phyloP scores from a whole-genome alignment of 164 flowering plant genomes.

The Stephania yunnanensis region DNA sequence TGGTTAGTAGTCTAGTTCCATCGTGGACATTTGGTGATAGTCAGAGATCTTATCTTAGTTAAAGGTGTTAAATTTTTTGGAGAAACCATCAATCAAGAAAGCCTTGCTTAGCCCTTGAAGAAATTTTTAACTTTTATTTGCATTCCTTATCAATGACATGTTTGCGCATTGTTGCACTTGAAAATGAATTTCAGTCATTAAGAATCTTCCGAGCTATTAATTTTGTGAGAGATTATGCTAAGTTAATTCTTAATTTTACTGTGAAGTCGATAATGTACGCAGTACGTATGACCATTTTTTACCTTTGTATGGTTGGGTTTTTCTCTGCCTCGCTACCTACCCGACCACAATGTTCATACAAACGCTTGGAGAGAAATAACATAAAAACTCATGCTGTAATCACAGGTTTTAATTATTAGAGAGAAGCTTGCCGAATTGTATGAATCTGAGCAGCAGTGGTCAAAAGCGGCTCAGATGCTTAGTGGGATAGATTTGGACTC shows the following conservation, averaged over 20 bases:
- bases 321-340: not conserved
- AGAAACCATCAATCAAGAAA: not conserved
- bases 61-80: not conserved
- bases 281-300: not conserved
- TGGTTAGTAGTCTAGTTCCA: not conserved
- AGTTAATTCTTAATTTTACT: not conserved
- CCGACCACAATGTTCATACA: not conserved
- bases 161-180: not conserved
- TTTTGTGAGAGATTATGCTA: not conserved
- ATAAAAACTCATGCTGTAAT: not conserved
- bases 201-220: not conserved
- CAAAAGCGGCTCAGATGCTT: constrained; percentile 99
- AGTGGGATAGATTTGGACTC: constrained; percentile 98
- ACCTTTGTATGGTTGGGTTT: not conserved
- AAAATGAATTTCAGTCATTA: not conserved
- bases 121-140: not conserved
- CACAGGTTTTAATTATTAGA: constrained; percentile 76
- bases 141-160: not conserved
- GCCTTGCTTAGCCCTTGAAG: not conserved
- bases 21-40: not conserved
- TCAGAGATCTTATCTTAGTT: not conserved
- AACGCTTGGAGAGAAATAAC: too few species aligned
- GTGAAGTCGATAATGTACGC: not conserved
- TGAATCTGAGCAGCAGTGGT: constrained; percentile 96
- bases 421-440: constrained; percentile 98